These are phyloP conservation scores for Talaromyces proteolyticus DNA, from an alignment of 495 filamentous ascomycete genomes.

Conservation along the genomic window DNA sequence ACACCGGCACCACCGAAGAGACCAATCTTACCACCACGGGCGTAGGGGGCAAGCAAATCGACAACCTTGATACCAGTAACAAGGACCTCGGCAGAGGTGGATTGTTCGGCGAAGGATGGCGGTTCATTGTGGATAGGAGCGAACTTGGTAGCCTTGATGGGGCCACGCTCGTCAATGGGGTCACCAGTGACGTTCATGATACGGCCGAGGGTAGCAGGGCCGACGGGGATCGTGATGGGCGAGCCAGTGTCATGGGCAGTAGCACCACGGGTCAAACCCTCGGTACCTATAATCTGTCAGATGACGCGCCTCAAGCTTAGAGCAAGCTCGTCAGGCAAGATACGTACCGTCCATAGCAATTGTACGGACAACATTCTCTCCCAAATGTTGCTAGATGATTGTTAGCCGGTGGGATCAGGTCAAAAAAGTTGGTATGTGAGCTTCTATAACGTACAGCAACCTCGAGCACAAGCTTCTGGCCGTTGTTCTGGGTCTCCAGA, in stretches of 20 bases:
- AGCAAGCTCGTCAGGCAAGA: constrained; percentile 1
- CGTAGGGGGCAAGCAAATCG: constrained; percentile 95
- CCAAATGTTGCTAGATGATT: constrained; percentile 83
- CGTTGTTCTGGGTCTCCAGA: constrained; percentile 82
- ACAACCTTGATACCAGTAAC: constrained; percentile 99
- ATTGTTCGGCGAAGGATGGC: constrained; percentile 87
- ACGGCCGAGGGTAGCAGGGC: constrained; percentile 89
- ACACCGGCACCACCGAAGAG: constrained; percentile 99
- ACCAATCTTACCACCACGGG: constrained; percentile 99
- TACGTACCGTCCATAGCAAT: constrained; percentile 99
- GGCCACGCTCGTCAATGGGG: constrained; percentile 98
- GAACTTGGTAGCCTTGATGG: constrained; percentile 85
- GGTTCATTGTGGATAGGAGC: constrained; percentile 92
- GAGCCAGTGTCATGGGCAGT: constrained; percentile 81
- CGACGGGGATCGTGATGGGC: constrained; percentile 97
- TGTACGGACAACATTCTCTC: constrained; percentile 97
- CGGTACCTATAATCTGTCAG: constrained; percentile 68
- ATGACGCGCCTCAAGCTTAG: constrained; percentile 7
- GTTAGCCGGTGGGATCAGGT: background rate
- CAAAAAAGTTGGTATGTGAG: background rate
- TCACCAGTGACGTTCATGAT: constrained; percentile 99
- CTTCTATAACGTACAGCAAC: constrained; percentile 64
- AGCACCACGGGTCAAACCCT: constrained; percentile 92
- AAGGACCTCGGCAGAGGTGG: constrained; percentile 90
- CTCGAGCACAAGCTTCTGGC: constrained; percentile 93